Conservation (phyloP, 768 basidiomycete genomes). For the Chalciporus pseudorubinellus region DNA sequence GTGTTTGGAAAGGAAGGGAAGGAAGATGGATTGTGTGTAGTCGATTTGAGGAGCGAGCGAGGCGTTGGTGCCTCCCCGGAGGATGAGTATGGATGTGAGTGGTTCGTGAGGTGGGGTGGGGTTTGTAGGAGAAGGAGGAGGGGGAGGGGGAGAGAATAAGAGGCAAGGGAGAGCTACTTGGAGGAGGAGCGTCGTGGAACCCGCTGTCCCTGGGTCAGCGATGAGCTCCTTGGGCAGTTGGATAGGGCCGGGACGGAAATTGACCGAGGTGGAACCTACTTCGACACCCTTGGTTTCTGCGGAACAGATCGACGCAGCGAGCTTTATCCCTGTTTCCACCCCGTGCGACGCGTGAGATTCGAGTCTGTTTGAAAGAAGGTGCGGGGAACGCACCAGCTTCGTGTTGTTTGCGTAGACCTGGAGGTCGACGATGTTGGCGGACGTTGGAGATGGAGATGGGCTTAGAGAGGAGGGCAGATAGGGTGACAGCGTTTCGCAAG, state of each 20-base stretch:
- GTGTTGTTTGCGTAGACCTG: conserved; percentile 74
- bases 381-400: conserved; percentile 47
- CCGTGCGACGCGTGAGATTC: too few relatives aligned
- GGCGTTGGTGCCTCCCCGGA: conserved; percentile 75
- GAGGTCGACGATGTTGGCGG: conserved; percentile 52
- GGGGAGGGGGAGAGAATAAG: conserved; percentile 44
- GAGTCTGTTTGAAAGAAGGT: background rate
- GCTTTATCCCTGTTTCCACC: conserved; percentile 59
- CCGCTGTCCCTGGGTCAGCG: conserved; percentile 58
- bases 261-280: conserved; percentile 50
- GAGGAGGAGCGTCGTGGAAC: conserved; percentile 66
- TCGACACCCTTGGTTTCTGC: conserved; percentile 55
- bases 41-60: conserved; percentile 71
- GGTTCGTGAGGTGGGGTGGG: background rate
- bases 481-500: conserved; percentile 62
- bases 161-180: conserved; percentile 72
- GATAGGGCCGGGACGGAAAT: conserved; percentile 53
- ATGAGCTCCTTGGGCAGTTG: conserved; percentile 40
- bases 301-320: conserved; percentile 59
- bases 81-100: conserved; percentile 45
- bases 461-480: conserved; percentile 63
- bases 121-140: conserved; percentile 22
- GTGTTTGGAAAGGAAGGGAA: conserved; percentile 65
- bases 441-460: conserved; percentile 62
- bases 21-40: conserved; percentile 60